Conservation (phyloP, 768 basidiomycete species). For the Agrocybe praecox region DNA sequence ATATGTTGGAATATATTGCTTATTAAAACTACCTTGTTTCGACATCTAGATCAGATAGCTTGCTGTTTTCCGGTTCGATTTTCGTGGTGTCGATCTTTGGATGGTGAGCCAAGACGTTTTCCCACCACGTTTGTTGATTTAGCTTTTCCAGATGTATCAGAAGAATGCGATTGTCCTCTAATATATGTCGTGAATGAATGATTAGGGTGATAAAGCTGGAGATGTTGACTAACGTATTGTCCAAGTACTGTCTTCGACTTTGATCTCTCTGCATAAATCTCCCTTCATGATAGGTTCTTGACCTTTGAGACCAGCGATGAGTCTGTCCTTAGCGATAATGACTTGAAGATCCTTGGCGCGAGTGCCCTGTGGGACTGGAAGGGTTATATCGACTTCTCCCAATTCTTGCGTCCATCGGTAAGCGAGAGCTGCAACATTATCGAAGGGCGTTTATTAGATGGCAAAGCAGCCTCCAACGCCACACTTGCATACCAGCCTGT, state of each 20-base stretch:
- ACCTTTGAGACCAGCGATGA: slow-evolving; percentile 85
- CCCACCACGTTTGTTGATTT: slow-evolving; percentile 95
- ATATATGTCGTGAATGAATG: not conserved
- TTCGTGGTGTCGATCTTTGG: slow-evolving; percentile 97
- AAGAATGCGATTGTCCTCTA: slow-evolving; percentile 79
- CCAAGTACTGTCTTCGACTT: slow-evolving; percentile 97
- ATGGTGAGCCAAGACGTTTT: slow-evolving; percentile 92
- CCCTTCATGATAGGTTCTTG: slow-evolving; percentile 87
- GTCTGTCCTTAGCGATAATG: slow-evolving; percentile 76
- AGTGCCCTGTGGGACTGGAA: slow-evolving; percentile 89
- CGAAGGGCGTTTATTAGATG: slow-evolving; percentile 16
- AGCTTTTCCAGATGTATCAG: slow-evolving; percentile 84
- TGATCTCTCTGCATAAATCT: slow-evolving; percentile 90
- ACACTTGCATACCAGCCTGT: slow-evolving; percentile 71
- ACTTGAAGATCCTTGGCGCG: slow-evolving; percentile 76
- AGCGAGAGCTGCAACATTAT: slow-evolving; percentile 66
- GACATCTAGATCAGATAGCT: slow-evolving; percentile 93
- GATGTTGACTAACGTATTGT: slow-evolving; percentile 73
- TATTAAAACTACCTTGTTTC: slow-evolving; percentile 75
- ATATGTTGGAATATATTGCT: not conserved
- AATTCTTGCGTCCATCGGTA: slow-evolving; percentile 93
- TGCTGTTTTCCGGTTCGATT: slow-evolving; percentile 94
- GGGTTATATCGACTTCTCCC: slow-evolving; percentile 78
- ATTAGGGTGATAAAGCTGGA: not conserved
- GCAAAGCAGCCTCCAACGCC: slow-evolving; percentile 13